A percentile compares a stretch with the other conserved stretches of the same genome.
Conservation (phyloP, 257 asterid species). For the Avicennia marina region DNA sequence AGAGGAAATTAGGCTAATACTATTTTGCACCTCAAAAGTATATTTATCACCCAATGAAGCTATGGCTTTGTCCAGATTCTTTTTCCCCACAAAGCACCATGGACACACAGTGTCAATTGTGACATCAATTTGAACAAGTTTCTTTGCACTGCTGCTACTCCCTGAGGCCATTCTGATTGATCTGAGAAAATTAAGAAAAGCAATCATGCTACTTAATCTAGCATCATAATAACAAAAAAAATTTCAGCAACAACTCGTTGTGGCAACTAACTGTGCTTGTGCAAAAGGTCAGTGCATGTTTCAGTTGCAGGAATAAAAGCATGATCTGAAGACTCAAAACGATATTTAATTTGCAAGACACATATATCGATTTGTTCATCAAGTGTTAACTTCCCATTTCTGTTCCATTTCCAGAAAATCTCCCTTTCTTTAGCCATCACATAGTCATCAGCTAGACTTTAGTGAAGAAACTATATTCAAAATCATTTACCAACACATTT, state of each 20-base stretch:
- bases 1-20: not conserved
- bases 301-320: no score
- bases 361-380: no score
- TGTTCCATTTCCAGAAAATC: no score
- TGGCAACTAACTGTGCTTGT: no score
- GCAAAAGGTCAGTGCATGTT: not conserved
- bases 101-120: conserved; percentile 80
- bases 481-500: no score
- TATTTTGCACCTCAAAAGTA: conserved; percentile 29
- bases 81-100: conserved; percentile 90
- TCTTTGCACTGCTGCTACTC: conserved; percentile 44
- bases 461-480: no score
- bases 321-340: no score
- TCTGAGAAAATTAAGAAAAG: conserved; percentile 13
- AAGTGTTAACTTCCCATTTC: no score
- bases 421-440: no score
- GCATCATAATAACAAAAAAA: not conserved
- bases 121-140: conserved; percentile 53
- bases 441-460: no score
- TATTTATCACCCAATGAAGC: conserved; percentile 46
- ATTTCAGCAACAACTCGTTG: not conserved
- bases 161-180: conserved; percentile 40
- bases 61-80: conserved; percentile 72
- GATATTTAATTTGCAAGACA: no score
- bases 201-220: not conserved